Base-by-base conservation (phyloP, 148 eudicot species). In the Camellia japonica region DNA sequence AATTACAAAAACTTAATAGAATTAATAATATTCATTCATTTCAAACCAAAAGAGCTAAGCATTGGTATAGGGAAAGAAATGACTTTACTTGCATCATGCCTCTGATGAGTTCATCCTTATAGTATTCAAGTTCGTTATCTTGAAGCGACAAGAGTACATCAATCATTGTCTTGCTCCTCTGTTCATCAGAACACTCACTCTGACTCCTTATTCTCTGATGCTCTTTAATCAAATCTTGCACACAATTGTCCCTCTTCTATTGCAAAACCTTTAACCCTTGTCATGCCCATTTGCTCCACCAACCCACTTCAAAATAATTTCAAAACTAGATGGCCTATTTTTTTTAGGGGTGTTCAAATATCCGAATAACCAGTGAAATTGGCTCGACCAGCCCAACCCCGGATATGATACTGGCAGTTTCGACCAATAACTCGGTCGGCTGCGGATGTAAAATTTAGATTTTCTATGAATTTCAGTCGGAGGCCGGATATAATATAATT, bases 151-250 rank as follows among this genome's bases (percentile, higher is more conserved):
- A 58, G 60, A 92, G 49, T 30, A 82, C 81, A 16, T 90, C 86
- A 59, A 92, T 84, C 70, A 88, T 20, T 1, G 83, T 89, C 74
- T 87, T 87, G 7, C 78, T 63, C 62, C 38, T 43, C 76, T 20
- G 10, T 52, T 20, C 20, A 14, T 6, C 4, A 19, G 12, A 30
- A 51, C 47, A 54, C 14, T 58, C 49, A 41, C 9, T 18, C 8
- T 4, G 1, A 30, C 1, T 23, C 16, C 8, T 12, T 71, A 49
- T 69, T 30, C 71, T 77, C 54, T 81, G 63, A 3, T 70, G 82
- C 56, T 87, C 79, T 7, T 85, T 88, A 4, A 91, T 83, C 67
- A 90, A 30, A 5, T 84, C 84, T 52, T 88, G 87, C 60, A 89
- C 84, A 44, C 89, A 88, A 41, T n/a, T 51, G 52, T 89, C 89